Evolutionary conservation across 2,329 filamentous ascomycete genomes (phyloP).

Genomic region (Xylaria polymorpha): DNA sequence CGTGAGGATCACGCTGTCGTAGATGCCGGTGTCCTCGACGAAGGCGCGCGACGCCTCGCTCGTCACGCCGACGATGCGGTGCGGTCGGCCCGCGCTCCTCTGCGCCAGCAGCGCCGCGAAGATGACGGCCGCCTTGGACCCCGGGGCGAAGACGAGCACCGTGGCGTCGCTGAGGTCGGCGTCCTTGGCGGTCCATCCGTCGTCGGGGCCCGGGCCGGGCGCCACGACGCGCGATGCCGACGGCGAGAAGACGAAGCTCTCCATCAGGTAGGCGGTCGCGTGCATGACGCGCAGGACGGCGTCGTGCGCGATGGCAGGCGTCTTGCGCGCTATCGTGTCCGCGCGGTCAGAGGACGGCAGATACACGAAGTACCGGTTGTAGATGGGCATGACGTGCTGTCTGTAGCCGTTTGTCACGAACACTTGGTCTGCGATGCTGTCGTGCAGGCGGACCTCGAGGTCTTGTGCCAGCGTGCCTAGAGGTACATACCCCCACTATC

Average conservation of each 20-base stretch:
- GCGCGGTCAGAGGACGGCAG: slow-evolving; percentile 34
- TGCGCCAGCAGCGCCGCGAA: slow-evolving; percentile 41
- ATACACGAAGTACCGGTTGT: slow-evolving; percentile 56
- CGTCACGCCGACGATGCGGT: slow-evolving; percentile 43
- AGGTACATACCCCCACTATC: slow-evolving; percentile 58
- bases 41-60: slow-evolving; percentile 45
- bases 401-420: slow-evolving; percentile 54
- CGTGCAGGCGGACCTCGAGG: slow-evolving; percentile 49
- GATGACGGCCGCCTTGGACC: slow-evolving; percentile 45
- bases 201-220: slow-evolving; percentile 31
- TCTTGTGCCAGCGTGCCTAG: slow-evolving; percentile 54
- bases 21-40: slow-evolving; percentile 43
- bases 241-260: slow-evolving; percentile 49
- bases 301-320: slow-evolving; percentile 43
- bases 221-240: slow-evolving; percentile 41
- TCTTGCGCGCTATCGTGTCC: slow-evolving; percentile 34
- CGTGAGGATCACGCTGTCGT: slow-evolving; percentile 42
- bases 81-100: slow-evolving; percentile 29
- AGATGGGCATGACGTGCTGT: slow-evolving; percentile 54
- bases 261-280: slow-evolving; percentile 50
- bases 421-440: slow-evolving; percentile 48
- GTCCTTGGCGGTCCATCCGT: slow-evolving; percentile 47
- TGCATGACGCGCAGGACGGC: slow-evolving; percentile 46
- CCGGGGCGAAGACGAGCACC: slow-evolving; percentile 50
- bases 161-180: slow-evolving; percentile 51